Evolutionary conservation across 306 rosid species (phyloP).

Genomic region (Gynostemma pentaphyllum): DNA sequence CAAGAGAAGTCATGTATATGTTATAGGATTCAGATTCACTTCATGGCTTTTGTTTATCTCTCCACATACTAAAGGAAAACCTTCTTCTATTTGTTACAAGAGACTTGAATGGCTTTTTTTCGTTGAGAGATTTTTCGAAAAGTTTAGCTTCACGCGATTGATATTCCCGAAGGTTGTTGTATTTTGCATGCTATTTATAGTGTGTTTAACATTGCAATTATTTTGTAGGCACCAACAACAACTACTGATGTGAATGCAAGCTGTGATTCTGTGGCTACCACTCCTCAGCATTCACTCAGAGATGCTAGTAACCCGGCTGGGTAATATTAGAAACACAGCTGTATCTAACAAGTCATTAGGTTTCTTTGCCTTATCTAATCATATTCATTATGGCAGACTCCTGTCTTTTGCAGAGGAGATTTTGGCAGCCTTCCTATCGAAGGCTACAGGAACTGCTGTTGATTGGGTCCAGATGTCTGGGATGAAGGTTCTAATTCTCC

Average conservation of each 20-base stretch:
- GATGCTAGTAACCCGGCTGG: constrained; percentile 98
- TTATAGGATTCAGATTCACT: too few species aligned
- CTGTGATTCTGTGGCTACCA: constrained; percentile 78
- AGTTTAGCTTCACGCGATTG: neutral
- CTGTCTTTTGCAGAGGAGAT: constrained; percentile 96
- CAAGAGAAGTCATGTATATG: too few species aligned
- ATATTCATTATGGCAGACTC: constrained; percentile 43
- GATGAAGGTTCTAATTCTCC: constrained; percentile 68
- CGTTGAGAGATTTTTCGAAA: neutral
- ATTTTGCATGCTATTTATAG: neutral
- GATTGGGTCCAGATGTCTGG: constrained; percentile 99
- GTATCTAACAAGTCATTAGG: neutral
- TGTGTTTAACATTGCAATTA: neutral
- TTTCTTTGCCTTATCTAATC: neutral
- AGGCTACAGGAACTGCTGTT: constrained; percentile 99
- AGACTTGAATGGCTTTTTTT: neutral
- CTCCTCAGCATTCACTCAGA: constrained; percentile 68
- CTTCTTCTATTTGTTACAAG: too few species aligned
- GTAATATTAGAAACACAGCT: constrained; percentile 29
- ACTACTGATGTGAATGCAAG: constrained; percentile 84
- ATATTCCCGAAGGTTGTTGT: neutral
- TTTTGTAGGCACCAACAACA: constrained; percentile 59
- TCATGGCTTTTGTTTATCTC: too few species aligned
- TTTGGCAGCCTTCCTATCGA: constrained; percentile 99
- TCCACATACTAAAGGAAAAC: too few species aligned